A percentile compares a stretch with the other conserved stretches of the same genome.
phyloP scores from a whole-genome alignment of 495 filamentous ascomycete genomes.

The Bombardia bombarda region DNA sequence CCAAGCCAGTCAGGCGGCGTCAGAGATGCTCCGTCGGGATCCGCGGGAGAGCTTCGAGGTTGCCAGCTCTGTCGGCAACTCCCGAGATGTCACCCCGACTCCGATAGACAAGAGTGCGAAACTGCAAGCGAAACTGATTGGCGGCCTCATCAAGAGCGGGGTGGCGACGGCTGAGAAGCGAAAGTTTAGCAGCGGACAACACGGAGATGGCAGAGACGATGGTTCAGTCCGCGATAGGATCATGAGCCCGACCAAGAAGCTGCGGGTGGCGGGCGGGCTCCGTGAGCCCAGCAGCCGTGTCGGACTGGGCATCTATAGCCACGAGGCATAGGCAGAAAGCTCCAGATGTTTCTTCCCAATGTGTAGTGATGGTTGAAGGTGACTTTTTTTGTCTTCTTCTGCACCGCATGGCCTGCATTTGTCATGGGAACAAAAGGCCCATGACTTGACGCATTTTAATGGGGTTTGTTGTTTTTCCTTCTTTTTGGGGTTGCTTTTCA shows the following conservation, averaged over 20 bases:
- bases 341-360: not conserved
- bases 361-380: too few relatives aligned
- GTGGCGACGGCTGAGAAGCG: constrained; percentile 42
- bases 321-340: constrained; percentile 14
- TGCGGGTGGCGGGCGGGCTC: constrained; percentile 37
- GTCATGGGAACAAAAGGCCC: too few relatives aligned
- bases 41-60: constrained; percentile 44
- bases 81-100: constrained; percentile 33
- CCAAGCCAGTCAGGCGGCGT: constrained; percentile 46
- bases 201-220: constrained; percentile 29
- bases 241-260: constrained; percentile 50
- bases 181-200: constrained; percentile 44
- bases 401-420: not conserved
- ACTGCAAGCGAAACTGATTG: constrained; percentile 62
- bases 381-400: not conserved
- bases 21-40: constrained; percentile 47
- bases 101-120: constrained; percentile 37
- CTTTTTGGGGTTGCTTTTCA: too few relatives aligned
- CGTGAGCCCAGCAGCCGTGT: constrained; percentile 31
- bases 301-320: constrained; percentile 55
- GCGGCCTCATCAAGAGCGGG: constrained; percentile 53
- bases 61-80: constrained; percentile 30
- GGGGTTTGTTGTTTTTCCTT: not conserved
- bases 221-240: constrained; percentile 17
- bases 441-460: not conserved